A percentile compares a stretch with the other conserved stretches of the same genome.
These are phyloP conservation scores for Rickenella mellea DNA, from an alignment of 768 basidiomycete genomes.

Conservation along the genomic window DNA sequence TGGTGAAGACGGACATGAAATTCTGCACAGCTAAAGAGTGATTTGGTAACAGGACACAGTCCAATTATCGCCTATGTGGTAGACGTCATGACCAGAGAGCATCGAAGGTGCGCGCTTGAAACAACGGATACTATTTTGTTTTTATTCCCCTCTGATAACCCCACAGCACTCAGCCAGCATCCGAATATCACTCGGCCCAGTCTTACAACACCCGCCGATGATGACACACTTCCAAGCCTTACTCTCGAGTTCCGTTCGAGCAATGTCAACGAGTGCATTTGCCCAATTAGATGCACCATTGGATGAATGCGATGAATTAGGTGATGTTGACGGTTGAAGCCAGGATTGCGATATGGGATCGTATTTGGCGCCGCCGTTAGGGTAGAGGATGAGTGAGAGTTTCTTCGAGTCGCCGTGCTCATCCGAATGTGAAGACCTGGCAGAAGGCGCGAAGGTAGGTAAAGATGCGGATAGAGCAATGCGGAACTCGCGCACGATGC, in stretches of 20 bases:
- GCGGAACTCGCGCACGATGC: constrained; percentile 29
- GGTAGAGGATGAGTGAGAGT: constrained; percentile 61
- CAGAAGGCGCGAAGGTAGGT: too few relatives aligned
- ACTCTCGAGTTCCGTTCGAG: constrained; percentile 13
- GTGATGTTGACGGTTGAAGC: constrained; percentile 16
- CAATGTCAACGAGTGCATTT: constrained; percentile 15
- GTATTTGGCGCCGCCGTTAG: constrained; percentile 57
- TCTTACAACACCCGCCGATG: constrained; percentile 65
- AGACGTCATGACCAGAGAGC: too few relatives aligned
- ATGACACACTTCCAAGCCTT: constrained; percentile 41
- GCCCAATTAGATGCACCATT: constrained; percentile 26
- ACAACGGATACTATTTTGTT: too few relatives aligned
- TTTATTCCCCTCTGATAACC: too few relatives aligned
- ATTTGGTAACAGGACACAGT: too few relatives aligned
- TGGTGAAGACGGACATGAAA: too few relatives aligned
- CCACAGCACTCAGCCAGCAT: too few relatives aligned
- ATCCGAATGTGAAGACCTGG: constrained; percentile 3
- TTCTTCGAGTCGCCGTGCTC: constrained; percentile 8
- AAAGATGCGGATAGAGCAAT: too few relatives aligned
- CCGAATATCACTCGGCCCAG: constrained; percentile 47
- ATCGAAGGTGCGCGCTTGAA: too few relatives aligned
- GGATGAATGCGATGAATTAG: constrained; percentile 2
- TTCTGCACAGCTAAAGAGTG: too few relatives aligned
- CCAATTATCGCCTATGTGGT: too few relatives aligned
- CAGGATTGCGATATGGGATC: constrained; percentile 38